Conservation (phyloP, 176 grass and related monocot genomes). For the Chloris gayana region DNA sequence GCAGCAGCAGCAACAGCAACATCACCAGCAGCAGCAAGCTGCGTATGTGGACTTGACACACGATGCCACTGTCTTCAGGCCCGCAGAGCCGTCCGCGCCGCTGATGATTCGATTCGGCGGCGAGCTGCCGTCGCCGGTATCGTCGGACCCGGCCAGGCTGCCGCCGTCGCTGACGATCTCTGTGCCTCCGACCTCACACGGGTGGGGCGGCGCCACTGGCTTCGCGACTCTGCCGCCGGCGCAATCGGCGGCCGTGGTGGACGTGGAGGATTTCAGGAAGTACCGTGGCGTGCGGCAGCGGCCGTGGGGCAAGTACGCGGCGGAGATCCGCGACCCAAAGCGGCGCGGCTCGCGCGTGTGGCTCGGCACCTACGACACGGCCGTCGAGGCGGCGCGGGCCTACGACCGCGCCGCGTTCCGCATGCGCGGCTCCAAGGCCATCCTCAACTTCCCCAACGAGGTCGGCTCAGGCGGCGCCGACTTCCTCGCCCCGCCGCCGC, state of each 20-base stretch:
- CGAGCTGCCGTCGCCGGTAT: constrained; percentile 42
- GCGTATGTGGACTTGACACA: constrained; percentile 41
- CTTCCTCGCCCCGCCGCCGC: constrained; percentile 12
- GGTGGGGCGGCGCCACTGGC: constrained; percentile 22
- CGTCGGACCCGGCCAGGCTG: neutral
- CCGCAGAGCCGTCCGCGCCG: constrained; percentile 35
- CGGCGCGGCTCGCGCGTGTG: constrained; percentile 76
- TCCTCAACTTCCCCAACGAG: constrained; percentile 96
- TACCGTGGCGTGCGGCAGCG: constrained; percentile 87
- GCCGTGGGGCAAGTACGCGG: constrained; percentile 92
- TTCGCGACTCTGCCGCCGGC: neutral
- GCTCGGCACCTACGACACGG: constrained; percentile 93
- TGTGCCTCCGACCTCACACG: constrained; percentile 38
- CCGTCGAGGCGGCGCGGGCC: constrained; percentile 72
- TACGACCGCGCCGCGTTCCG: constrained; percentile 86
- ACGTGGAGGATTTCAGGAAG: constrained; percentile 48
- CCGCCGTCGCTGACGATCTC: constrained; percentile 25
- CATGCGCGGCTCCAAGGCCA: constrained; percentile 80
- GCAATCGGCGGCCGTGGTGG: neutral
- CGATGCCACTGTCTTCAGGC: constrained; percentile 7
- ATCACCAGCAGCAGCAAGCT: neutral
- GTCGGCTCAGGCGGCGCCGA: constrained; percentile 43
- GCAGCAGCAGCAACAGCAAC: neutral
- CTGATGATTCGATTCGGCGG: constrained; percentile 50
- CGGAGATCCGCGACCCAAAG: constrained; percentile 90